Evolutionary conservation across 805 yeast species (phyloP), one percentile per base, ranked within the genome.

Genomic region (Candida wancherniae): DNA sequence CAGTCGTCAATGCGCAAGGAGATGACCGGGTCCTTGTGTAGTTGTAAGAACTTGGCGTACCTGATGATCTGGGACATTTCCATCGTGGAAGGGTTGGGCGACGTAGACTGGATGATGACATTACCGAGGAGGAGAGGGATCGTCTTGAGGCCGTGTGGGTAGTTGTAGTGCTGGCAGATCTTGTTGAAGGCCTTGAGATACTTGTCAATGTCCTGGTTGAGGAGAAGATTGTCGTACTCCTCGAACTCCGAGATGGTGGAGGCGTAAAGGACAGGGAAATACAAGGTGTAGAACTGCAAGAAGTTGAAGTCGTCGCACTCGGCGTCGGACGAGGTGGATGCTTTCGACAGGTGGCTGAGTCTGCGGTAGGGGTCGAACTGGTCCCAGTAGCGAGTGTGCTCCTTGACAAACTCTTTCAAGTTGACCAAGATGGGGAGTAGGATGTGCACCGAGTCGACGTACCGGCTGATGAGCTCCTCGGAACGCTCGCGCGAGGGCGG

Each of bases 1-100:
- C 63, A 57, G 39, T 74, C 72, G 3, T 64, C 58, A 21, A 74
- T 62, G 23, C 69, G 64, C 36, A 76, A 71, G 26, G 70, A 66
- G 1, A 64, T 54, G n/a, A 70, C 60, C 3, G 83, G 83, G 45
- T 77, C 84, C 47, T 77, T 69, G 42, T 77, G 76, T 20, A 77
- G 49, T 31, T 74, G 74, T 19, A 74, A 55, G 25, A 70, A 58
- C 42, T 76, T 77, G 1, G 80, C 77, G 37, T 73, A 70, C 25
- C 81, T 50, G 3, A 75, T 72, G 26, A 76, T 65, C 17, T 67
- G 69, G 1, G 79, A 70, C 63, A 74, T 69, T 32, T 64, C 77
- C 63, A 70, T 69, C 16, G 72, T 64, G 22, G 73, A 72, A 20
- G 71, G 80, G 41, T 71, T 75, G 24, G 75, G 81, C 17, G 72